A percentile compares a stretch with the other conserved stretches of the same genome.
Evolutionary conservation across 2,329 filamentous ascomycete species (phyloP).

Genomic region (Aspergillus ruber): DNA sequence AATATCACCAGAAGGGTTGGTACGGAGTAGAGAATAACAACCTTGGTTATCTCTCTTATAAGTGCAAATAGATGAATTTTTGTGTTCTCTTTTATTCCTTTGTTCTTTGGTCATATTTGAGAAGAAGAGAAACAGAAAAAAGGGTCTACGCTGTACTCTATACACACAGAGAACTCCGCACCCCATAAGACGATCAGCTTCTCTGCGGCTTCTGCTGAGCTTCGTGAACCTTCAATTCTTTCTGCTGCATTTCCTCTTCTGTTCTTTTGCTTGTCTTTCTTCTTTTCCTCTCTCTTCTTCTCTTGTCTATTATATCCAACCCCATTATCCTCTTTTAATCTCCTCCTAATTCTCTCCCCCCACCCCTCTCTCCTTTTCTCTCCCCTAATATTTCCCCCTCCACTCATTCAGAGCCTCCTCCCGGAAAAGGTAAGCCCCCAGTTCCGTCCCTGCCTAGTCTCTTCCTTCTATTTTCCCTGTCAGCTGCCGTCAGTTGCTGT

Average conservation of each 20-base stretch:
- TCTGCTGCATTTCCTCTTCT: slow-evolving; percentile 1
- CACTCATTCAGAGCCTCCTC: background rate
- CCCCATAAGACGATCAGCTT: background rate
- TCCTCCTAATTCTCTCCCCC: background rate
- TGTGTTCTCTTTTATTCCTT: too few species aligned
- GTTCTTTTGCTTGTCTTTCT: background rate
- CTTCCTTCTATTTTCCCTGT: slow-evolving; percentile 1
- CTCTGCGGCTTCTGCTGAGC: background rate
- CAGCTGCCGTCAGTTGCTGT: too few species aligned
- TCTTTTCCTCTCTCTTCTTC: slow-evolving; percentile 1
- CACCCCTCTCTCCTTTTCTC: slow-evolving; percentile 2
- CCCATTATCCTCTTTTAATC: slow-evolving; percentile 1
- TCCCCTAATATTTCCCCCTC: slow-evolving; percentile 2
- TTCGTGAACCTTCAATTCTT: background rate
- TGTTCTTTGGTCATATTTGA: background rate
- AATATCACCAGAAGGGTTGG: too few species aligned
- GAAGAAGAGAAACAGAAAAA: background rate
- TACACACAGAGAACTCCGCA: background rate
- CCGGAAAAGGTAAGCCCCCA: too few species aligned
- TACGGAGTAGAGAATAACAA: too few species aligned
- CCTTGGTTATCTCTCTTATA: too few species aligned
- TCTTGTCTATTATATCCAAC: background rate
- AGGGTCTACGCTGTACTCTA: background rate
- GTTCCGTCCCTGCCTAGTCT: slow-evolving; percentile 1
- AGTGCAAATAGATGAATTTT: too few species aligned